phyloP scores from a whole-genome alignment of 2,329 filamentous ascomycete species.

The Cercospora nicotianae region DNA sequence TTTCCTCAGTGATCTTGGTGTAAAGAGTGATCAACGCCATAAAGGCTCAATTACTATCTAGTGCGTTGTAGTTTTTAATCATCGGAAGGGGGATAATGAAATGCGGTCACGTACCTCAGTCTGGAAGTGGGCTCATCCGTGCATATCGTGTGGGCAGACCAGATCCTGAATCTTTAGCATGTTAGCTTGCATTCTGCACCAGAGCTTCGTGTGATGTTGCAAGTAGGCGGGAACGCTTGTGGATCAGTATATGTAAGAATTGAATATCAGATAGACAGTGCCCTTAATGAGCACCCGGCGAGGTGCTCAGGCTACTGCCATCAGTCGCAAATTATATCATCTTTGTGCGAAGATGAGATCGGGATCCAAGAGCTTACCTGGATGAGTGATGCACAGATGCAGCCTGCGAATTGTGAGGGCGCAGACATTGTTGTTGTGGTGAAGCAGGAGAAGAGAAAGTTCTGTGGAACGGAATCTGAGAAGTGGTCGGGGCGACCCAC shows the following conservation, averaged over 20 bases:
- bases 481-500: background rate
- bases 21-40: constrained; percentile 39
- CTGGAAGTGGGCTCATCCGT: background rate
- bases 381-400: background rate
- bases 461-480: constrained; percentile 1
- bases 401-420: constrained; percentile 3
- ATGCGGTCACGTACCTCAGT: background rate
- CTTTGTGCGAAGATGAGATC: constrained; percentile 50
- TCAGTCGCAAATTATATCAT: constrained; percentile 99
- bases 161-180: background rate
- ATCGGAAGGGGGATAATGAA: constrained; percentile 49
- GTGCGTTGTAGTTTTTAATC: constrained; percentile 61
- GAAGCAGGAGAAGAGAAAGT: constrained; percentile 11
- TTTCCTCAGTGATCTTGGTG: constrained; percentile 45
- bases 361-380: constrained; percentile 13
- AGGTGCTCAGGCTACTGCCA: constrained; percentile 76
- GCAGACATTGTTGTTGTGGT: constrained; percentile 17
- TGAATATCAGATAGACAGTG: constrained; percentile 77
- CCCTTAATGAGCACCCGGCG: constrained; percentile 85
- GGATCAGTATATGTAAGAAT: constrained; percentile 97
- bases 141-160: background rate
- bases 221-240: background rate
- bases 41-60: constrained; percentile 55
- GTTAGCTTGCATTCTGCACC: constrained; percentile 1
- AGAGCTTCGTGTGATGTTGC: background rate